phyloP scores from a whole-genome alignment of 371 early-diverging fungal genomes.

The Coemansia sp. region DNA sequence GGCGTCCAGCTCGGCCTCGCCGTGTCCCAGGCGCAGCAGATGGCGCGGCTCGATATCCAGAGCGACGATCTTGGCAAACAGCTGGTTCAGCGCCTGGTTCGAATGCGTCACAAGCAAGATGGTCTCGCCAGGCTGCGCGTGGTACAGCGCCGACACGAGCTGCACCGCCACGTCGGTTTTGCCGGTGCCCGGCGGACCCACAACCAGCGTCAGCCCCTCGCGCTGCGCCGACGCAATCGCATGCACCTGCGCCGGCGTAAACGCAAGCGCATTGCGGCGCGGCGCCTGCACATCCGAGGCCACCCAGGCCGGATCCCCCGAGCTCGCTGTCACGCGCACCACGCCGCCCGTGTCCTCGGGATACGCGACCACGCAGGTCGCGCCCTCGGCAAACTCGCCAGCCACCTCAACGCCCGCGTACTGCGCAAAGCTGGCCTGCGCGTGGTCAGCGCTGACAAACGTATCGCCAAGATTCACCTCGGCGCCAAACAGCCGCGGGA shows the following conservation, averaged over 20 bases:
- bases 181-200: conserved; percentile 97
- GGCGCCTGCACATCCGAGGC: conserved; percentile 48
- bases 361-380: conserved; percentile 61
- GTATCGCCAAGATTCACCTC: conserved; percentile 81
- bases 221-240: conserved; percentile 81
- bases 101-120: conserved; percentile 92
- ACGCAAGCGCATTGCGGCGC: conserved; percentile 69
- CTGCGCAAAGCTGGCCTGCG: conserved; percentile 66
- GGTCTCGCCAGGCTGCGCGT: conserved; percentile 81
- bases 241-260: conserved; percentile 85
- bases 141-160: conserved; percentile 89
- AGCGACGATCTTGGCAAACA: conserved; percentile 88
- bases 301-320: conserved; percentile 46
- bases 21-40: conserved; percentile 91
- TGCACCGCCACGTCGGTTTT: conserved; percentile 97
- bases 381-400: conserved; percentile 4
- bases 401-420: conserved; percentile 37
- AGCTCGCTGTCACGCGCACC: conserved; percentile 4
- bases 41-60: conserved; percentile 90
- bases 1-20: conserved; percentile 84
- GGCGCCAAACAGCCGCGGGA: conserved; percentile 52
- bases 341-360: conserved; percentile 21
- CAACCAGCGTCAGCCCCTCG: conserved; percentile 85
- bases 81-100: conserved; percentile 93
- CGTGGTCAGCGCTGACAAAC: conserved; percentile 78